phyloP scores from a whole-genome alignment of 148 eudicot species.

The Chenopodium album region DNA sequence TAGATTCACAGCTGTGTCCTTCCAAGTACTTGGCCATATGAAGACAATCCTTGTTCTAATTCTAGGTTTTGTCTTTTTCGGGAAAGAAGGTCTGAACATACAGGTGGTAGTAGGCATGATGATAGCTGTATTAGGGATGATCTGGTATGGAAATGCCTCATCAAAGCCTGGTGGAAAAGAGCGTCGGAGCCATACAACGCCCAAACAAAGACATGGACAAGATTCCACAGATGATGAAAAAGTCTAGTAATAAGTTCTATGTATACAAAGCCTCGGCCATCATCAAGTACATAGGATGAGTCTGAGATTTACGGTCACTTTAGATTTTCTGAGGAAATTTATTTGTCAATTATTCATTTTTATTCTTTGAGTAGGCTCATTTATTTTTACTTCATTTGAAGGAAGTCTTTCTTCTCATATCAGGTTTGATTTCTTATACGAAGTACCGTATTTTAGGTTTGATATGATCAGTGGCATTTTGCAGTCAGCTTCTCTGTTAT shows the following conservation, averaged over 20 bases:
- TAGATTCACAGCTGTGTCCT: conserved; percentile 83
- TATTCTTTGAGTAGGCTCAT: neutral
- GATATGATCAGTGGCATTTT: neutral
- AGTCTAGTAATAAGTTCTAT: conserved; percentile 13
- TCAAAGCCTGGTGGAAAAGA: conserved; percentile 89
- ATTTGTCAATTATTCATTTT: conserved; percentile 10
- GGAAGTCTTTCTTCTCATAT: neutral
- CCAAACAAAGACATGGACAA: conserved; percentile 47
- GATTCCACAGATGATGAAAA: conserved; percentile 52
- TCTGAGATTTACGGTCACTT: neutral
- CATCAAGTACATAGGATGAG: conserved; percentile 2
- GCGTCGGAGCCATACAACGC: conserved; percentile 45
- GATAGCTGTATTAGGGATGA: conserved; percentile 79
- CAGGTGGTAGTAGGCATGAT: conserved; percentile 83
- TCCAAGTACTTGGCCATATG: conserved; percentile 91
- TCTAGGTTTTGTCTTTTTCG: conserved; percentile 74
- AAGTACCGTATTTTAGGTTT: neutral
- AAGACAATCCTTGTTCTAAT: conserved; percentile 86
- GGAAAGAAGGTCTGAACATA: conserved; percentile 73
- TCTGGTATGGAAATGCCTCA: conserved; percentile 86
- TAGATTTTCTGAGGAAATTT: neutral
- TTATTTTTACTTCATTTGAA: neutral
- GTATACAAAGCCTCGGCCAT: neutral
- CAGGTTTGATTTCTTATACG: neutral
- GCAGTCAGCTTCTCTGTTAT: neutral